phyloP scores from a whole-genome alignment of 1,284 basidiomycete species.

The Rhodotorula sp. region DNA sequence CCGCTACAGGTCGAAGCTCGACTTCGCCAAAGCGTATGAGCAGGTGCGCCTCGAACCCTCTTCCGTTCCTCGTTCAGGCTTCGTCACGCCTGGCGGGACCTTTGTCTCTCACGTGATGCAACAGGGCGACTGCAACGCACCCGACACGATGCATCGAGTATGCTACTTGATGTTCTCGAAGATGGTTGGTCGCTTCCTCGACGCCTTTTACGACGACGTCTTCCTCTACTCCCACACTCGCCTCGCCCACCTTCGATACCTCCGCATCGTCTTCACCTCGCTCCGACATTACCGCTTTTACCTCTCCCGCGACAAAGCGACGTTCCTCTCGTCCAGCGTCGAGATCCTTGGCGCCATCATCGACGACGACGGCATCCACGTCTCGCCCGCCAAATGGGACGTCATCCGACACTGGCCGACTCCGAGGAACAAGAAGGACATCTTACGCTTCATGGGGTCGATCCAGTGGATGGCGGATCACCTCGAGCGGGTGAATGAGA shows the following conservation, averaged over 20 bases:
- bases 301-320: slow-evolving; percentile 42
- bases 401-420: slow-evolving; percentile 40
- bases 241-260: slow-evolving; percentile 47
- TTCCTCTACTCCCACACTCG: slow-evolving; percentile 47
- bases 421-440: slow-evolving; percentile 50
- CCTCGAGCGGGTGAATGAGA: slow-evolving; percentile 49
- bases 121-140: slow-evolving; percentile 50
- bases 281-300: slow-evolving; percentile 43
- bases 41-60: slow-evolving; percentile 42
- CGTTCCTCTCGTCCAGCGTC: slow-evolving; percentile 41
- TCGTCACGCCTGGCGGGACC: slow-evolving; percentile 44
- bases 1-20: slow-evolving; percentile 45
- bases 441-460: slow-evolving; percentile 53
- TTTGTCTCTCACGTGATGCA: slow-evolving; percentile 48
- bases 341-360: slow-evolving; percentile 49
- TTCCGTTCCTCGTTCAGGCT: slow-evolving; percentile 44
- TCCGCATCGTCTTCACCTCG: slow-evolving; percentile 43
- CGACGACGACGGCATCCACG: slow-evolving; percentile 46
- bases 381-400: slow-evolving; percentile 45
- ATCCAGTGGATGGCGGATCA: slow-evolving; percentile 53
- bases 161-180: slow-evolving; percentile 49
- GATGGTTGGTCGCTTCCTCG: slow-evolving; percentile 46
- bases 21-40: slow-evolving; percentile 48
- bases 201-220: slow-evolving; percentile 51
- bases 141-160: slow-evolving; percentile 48